Base-by-base conservation (phyloP, 257 asterid genomes). In the Nicotiana tomentosiformis region DNA sequence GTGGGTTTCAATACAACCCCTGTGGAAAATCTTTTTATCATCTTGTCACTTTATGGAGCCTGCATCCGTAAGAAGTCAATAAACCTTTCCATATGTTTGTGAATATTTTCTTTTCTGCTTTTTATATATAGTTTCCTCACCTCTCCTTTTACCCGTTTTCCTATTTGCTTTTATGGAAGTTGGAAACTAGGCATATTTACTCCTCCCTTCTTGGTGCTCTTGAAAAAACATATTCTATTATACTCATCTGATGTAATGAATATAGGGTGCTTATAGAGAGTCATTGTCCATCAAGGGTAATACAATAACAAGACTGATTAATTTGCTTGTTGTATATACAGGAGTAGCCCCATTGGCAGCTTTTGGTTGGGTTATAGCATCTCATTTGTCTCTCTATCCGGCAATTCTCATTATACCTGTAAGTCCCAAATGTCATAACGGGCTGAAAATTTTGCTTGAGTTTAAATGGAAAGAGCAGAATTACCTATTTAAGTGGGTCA, bases 331-430 rank as follows among this genome's bases (percentile, higher is more conserved):
- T 60, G 74, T 68, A 70, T 81, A 33, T 74, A 56, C 95, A 94
- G 99, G 99, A 84, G 77, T 90, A 80, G 88, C 84, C 55, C 93
- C 99, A 43, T 79, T 96, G 92, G 95, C 99, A 77, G 98, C 98
- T 39, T 93, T 94, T 90, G 99, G 99, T 83, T 96, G 99, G 98
- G 95, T 92, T 66, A 11, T 94, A 69, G 94, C 98, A 74, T 90
- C 97, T 23, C 99, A 96, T 91, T 88, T 96, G 82, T 94, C 98
- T 82, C 95, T 96, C 55, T 96, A 96, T 86, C 99, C 98, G 68
- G 76, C 89, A 77, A 81, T 91, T 83, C 86, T 96, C 70, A 83
- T 93, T 82, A 87, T 96, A 82, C 99, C 98, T 88, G 99, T 96
- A 93, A 80, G 91, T 85, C 69, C 77, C 72, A 70, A 77, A 78